phyloP scores from a whole-genome alignment of 176 grass and related monocot species.

The Otatea glauca region DNA sequence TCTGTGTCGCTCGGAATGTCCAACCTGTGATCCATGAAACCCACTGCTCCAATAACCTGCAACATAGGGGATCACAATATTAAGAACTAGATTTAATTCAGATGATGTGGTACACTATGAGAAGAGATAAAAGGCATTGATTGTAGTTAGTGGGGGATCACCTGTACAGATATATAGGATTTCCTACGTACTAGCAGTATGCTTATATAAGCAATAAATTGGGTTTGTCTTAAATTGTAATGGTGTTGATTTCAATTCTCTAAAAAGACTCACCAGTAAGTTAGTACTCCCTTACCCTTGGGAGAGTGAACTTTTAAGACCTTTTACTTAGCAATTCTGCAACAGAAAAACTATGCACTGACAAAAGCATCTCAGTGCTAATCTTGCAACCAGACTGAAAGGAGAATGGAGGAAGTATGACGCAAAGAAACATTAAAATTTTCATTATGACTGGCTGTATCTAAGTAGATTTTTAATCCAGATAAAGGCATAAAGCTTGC shows the following conservation, averaged over 20 bases:
- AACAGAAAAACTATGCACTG: neutral
- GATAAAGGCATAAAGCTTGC: neutral
- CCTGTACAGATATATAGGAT: neutral
- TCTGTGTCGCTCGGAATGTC: constrained; percentile 71
- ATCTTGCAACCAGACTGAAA: neutral
- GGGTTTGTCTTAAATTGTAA: neutral
- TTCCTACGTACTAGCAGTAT: neutral
- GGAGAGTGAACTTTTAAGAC: neutral
- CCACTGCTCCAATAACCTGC: constrained; percentile 84
- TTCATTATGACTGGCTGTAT: neutral
- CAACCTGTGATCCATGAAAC: constrained; percentile 91
- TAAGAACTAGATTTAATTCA: neutral
- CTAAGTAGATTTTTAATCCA: neutral
- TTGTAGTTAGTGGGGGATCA: too few species aligned
- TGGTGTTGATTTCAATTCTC: neutral
- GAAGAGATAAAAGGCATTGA: too few species aligned
- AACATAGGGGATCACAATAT: neutral
- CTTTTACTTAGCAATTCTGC: neutral
- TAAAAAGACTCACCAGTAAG: neutral
- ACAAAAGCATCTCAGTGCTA: neutral
- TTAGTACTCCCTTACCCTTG: neutral
- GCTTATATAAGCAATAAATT: neutral
- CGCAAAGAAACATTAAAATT: constrained; percentile 1
- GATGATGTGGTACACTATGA: too few species aligned
- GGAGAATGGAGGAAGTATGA: neutral